A percentile compares a stretch with the other conserved stretches of the same genome.
Conservation (phyloP, 495 filamentous ascomycete genomes). For the Platismatia glauca region DNA sequence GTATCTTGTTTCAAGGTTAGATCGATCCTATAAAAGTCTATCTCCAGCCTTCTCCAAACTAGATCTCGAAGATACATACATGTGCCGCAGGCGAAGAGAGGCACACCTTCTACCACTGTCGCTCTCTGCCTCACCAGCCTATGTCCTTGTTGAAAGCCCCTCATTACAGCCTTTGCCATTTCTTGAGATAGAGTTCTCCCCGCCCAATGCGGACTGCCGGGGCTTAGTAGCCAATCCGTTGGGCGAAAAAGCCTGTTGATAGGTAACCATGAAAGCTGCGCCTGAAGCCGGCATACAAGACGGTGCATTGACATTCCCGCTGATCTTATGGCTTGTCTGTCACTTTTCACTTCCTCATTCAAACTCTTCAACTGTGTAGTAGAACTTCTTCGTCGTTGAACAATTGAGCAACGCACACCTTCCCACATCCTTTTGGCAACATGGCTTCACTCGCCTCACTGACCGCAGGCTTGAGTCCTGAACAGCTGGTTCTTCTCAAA, state of each 20-base stretch:
- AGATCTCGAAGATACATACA: not conserved
- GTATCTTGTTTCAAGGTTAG: not conserved
- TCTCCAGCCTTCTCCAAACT: no score
- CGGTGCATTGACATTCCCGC: not conserved
- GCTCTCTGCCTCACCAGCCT: not conserved
- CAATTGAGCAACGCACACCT: not conserved
- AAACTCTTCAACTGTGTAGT: not conserved
- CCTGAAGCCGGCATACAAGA: not conserved
- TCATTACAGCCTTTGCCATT: not conserved
- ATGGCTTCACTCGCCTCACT: conserved; percentile 11
- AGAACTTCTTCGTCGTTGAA: not conserved
- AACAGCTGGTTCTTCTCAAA: conserved; percentile 12
- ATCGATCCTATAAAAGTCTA: not conserved
- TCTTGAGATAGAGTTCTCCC: not conserved
- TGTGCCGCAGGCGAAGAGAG: not conserved
- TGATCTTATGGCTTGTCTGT: not conserved
- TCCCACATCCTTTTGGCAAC: not conserved
- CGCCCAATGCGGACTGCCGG: not conserved
- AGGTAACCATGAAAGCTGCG: not conserved
- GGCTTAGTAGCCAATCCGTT: not conserved
- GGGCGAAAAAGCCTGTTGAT: not conserved
- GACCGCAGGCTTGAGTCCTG: conserved; percentile 8
- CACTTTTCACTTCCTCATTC: not conserved
- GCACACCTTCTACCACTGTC: not conserved
- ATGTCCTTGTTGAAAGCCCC: not conserved